These are phyloP conservation scores for Asclepias syriaca DNA, from an alignment of 257 asterid species.

Conservation along the genomic window DNA sequence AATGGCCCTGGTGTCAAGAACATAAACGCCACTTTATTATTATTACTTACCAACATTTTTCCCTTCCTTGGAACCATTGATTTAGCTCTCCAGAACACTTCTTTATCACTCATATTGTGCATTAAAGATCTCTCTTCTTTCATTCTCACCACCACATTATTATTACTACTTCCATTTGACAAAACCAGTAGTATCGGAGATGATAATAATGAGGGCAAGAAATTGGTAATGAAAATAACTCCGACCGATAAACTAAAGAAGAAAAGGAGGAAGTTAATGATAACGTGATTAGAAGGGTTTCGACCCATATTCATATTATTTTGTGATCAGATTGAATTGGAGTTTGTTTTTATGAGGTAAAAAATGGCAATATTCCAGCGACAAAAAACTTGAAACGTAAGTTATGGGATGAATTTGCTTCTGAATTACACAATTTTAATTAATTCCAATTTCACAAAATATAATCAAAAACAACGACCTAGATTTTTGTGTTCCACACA, in stretches of 20 bases:
- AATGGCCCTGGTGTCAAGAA: conserved; percentile 62
- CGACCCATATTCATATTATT: conserved; percentile 14
- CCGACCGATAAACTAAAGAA: conserved; percentile 49
- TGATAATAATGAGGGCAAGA: too few relatives aligned
- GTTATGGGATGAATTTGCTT: not conserved
- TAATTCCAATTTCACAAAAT: not conserved
- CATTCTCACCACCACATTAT: not conserved
- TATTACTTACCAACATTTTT: too few relatives aligned
- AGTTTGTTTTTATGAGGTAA: too few relatives aligned
- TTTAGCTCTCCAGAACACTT: conserved; percentile 39
- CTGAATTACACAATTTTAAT: not conserved
- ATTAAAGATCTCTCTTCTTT: conserved; percentile 4
- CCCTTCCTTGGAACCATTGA: conserved; percentile 14
- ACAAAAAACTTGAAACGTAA: not conserved
- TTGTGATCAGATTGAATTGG: not conserved
- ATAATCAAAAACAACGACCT: not conserved
- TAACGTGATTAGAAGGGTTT: conserved; percentile 9
- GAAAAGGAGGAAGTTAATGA: conserved; percentile 29
- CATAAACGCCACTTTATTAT: conserved; percentile 56
- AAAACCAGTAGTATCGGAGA: not conserved
- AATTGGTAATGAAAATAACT: conserved; percentile 17
- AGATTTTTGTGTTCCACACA: not conserved
- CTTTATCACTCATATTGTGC: conserved; percentile 62
- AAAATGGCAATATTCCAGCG: too few relatives aligned
- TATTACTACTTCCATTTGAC: not conserved